Evolutionary conservation across 495 filamentous ascomycete genomes (phyloP), one percentile per base, ranked within the genome.

Genomic region (Aspergillus campestris): DNA sequence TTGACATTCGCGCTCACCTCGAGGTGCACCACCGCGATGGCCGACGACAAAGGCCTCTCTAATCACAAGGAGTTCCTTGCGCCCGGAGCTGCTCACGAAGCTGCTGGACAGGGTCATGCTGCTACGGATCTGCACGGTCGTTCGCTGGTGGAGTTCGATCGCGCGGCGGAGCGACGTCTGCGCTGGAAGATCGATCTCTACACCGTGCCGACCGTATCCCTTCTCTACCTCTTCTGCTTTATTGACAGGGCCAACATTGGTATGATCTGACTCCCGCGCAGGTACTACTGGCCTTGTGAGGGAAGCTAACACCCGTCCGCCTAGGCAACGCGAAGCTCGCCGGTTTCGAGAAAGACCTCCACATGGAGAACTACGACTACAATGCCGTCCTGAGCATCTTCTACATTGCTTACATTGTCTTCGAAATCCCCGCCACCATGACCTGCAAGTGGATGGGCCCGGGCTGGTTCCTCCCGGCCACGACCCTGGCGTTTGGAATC

Each of bases 381-480:
- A 85, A 86, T 53, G 70, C 70, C 9, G 74, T 84, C 10, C 59
- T 86, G n/a, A 72, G 70, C 9, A 72, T 86, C 44, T 87, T 86
- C 67, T 86, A 81, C 56, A 67, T 86, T 36, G 75, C 82, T 9
- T 87, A 84, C 43, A 85, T 91, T 49, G 47, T 88, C 38, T 89
- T 90, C 49, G 87, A 92, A 59, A 77, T 87, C 37, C 87, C 87
- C 0, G 85, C 83, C 31, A 92, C 88, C 57, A 64, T 77, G 31
- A 59, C 56, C 12, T 75, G 72, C 54, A 77, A 74, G 45, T 69
- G 63, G 64, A 60, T 75, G 29, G 71, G 71, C 0, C 67, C 67
- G 3, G 69, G 74, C 8, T 75, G 66, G 71, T 79, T 69, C 50
- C 62, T 79, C 9, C 75, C 75, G 0, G 56, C 55, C 0, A 59